Percentiles rank a stretch among this genome's conserved stretches.
Conservation (phyloP, 2,329 filamentous ascomycete genomes). For the Aureobasidium leucospermi region DNA sequence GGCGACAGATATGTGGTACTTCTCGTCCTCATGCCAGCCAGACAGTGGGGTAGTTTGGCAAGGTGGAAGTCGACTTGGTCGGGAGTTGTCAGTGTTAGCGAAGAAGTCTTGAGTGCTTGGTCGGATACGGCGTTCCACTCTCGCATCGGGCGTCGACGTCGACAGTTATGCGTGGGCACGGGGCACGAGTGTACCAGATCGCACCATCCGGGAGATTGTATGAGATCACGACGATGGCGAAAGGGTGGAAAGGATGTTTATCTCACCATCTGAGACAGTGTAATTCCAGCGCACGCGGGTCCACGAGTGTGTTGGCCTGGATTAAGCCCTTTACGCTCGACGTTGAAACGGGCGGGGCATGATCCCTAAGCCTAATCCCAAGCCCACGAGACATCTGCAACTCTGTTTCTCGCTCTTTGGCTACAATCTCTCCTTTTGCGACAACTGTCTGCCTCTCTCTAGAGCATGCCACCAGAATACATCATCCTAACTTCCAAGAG, state of each 20-base stretch:
- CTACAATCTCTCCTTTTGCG: neutral
- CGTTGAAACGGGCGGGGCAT: constrained; percentile 3
- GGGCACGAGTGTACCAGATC: neutral
- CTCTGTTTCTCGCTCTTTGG: neutral
- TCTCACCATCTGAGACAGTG: constrained; percentile 10
- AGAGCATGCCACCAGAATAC: neutral
- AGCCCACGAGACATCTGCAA: neutral
- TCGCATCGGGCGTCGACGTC: neutral
- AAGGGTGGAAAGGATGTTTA: neutral
- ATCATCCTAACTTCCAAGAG: neutral
- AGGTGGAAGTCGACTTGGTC: neutral
- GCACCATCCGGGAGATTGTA: constrained; percentile 2
- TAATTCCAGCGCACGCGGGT: neutral
- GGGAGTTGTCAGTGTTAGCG: neutral
- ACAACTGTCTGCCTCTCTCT: neutral
- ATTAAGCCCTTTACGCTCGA: neutral
- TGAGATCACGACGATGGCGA: neutral
- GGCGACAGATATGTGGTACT: neutral
- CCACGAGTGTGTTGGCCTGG: neutral
- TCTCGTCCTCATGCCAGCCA: constrained; percentile 8
- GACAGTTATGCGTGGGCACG: constrained; percentile 6
- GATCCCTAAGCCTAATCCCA: neutral
- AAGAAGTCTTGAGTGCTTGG: neutral
- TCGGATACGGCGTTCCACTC: constrained; percentile 6
- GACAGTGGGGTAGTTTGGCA: neutral